Evolutionary conservation across 306 rosid genomes (phyloP).

Genomic region (Cicer bijugum): DNA sequence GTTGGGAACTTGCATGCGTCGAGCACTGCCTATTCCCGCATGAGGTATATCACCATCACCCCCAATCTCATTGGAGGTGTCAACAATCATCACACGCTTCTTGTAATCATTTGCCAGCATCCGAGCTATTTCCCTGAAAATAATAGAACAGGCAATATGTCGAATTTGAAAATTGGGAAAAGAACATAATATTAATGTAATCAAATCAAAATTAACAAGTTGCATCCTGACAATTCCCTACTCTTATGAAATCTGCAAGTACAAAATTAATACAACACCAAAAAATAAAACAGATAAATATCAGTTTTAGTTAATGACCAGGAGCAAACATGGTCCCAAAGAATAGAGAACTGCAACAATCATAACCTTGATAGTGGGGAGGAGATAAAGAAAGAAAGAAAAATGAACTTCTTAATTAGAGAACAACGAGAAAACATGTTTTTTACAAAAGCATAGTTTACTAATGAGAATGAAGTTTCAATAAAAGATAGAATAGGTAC

Average conservation of each 20-base stretch:
- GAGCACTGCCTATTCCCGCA: conserved; percentile 90
- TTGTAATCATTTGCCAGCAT: conserved; percentile 92
- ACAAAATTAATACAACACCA: conserved; percentile 9
- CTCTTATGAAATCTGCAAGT: background rate
- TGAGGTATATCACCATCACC: conserved; percentile 99
- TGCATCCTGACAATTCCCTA: conserved; percentile 5
- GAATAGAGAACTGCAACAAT: conserved; percentile 15
- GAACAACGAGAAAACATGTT: conserved; percentile 8
- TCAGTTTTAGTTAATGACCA: conserved; percentile 7
- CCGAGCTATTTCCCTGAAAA: conserved; percentile 84
- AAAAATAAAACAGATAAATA: background rate
- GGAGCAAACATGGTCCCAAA: background rate
- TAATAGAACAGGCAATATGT: conserved; percentile 17
- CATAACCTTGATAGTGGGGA: conserved; percentile 10
- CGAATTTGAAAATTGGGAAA: conserved; percentile 20
- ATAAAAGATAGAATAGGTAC: background rate
- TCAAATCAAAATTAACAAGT: conserved; percentile 21
- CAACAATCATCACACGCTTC: conserved; percentile 97
- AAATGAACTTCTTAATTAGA: conserved; percentile 14
- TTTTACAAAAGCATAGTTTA: conserved; percentile 4
- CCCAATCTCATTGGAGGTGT: conserved; percentile 98
- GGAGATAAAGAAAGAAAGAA: background rate
- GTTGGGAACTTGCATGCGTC: conserved; percentile 95
- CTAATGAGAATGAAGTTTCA: conserved; percentile 23
- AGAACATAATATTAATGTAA: background rate